Evolutionary conservation across 2,329 filamentous ascomycete genomes (phyloP), one percentile per base, ranked within the genome.

Genomic region (Penicillium sp.): DNA sequence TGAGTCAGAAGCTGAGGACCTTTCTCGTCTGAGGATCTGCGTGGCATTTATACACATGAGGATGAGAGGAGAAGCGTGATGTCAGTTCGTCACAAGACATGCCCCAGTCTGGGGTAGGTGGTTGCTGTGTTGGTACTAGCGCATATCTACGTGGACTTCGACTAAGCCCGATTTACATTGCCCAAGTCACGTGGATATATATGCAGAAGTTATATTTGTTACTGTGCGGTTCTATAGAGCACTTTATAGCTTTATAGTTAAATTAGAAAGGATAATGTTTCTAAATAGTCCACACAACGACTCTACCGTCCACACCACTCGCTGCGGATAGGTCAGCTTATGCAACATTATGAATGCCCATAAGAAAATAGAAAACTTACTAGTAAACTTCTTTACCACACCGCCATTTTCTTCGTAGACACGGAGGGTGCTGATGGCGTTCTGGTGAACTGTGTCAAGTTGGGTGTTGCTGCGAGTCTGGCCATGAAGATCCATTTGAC

Each of bases 401-500:
- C 81, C 83, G 30, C 83, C 85, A 43, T 79, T 79, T 56, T 82
- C 82, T 66, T 91, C 84, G 70, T 88, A 97, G 20, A 84, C 81
- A 45, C 94, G 84, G 51, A 99, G 79, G 2, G 86, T 96, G 68
- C 84, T 91, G 69, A 99, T 90, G 24, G 92, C 96, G 77, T 99
- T 99, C 73, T 99, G 94, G 75, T 99, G 94, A 47, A 94, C 85
- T 11, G 94, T 97, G 77, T 91, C 94, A 65, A 99, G 81, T 77
- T 96, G 90, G 3, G 92, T 97, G 71, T 97, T 92, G 67, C 96
- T 91, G 70, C 90, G 90, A 56, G 81, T 79, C 76, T 96, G 96
- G 61, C 94, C 94, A 81, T 94, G 96, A 63, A 99, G 81, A 74
- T 99, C 94, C 94, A 99, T 97, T 79, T 97, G 92, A 67, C 86